Base-by-base conservation (phyloP, 805 yeast genomes). In the Wickerhamomyces ciferrii region DNA sequence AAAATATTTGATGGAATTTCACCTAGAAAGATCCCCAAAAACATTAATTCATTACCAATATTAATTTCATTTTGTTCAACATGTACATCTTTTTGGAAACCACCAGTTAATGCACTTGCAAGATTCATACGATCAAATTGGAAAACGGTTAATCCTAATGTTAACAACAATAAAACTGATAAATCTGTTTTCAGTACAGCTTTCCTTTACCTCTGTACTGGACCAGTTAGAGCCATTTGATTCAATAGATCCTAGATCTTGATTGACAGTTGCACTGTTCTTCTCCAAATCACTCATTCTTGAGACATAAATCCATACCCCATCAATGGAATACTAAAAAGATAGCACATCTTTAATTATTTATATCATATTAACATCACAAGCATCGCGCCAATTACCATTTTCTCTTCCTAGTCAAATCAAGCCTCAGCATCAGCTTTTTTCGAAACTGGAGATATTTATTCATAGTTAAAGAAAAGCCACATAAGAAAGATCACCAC, bases 1-100 rank as follows among this genome's bases (percentile, higher is more conserved):
- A 81, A 64, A 48, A 81, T 66, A 58, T 81, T 85, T 4, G 84
- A 78, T 1, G 87, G 87, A 11, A 81, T 60, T 59, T 81, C 87
- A 15, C 82, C 79, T 15, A 66, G 50, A 45, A 81, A 60, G 52
- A 82, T 81, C 39, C 74, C 66, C 13, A 78, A 63, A 47, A 69
- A 67, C 54, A 74, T 74, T 34, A 81, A 68, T 10, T 82, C 78
- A 49, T 69, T 75, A 19, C 86, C 88, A 25, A 67, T 59, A 59
- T 83, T 83, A 58, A 72, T 79, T 47, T 81, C 76, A 53, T 75
- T 66, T 19, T 82, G 78, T 19, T 71, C 70, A 54, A 82, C 54
- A 2, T 63, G 52, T 47, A 79, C 63, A 52, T 81, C 83, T 2
- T 57, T 62, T 43, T 79, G 61, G 52, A 81, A 53, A 49, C 76